Conservation (phyloP, 352 stramenopile species). For the Albugo candida region DNA sequence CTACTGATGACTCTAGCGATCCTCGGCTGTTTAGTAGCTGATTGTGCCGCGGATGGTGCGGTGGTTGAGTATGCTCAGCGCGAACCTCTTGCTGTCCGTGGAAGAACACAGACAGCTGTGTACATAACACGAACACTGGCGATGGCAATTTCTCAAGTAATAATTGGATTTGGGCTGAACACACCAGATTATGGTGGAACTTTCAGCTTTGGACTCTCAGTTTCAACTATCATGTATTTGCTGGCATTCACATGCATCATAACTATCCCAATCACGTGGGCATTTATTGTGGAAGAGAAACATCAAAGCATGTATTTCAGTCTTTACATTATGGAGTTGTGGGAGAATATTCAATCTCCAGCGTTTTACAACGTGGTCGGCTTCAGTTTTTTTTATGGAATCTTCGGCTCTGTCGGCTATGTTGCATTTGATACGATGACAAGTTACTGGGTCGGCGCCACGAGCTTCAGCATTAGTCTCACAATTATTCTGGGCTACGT, state of each 20-base stretch:
- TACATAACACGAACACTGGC: slow-evolving; percentile 23
- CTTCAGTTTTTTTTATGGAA: slow-evolving; percentile 18
- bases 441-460: slow-evolving; percentile 21
- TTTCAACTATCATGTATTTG: slow-evolving; percentile 22
- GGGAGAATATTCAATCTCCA: slow-evolving; percentile 23
- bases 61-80: slow-evolving; percentile 27
- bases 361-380: slow-evolving; percentile 31
- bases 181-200: slow-evolving; percentile 22
- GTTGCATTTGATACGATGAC: slow-evolving; percentile 20
- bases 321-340: slow-evolving; percentile 25
- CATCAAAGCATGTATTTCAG: slow-evolving; percentile 14
- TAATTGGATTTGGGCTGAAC: slow-evolving; percentile 30
- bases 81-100: slow-evolving; percentile 21
- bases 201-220: slow-evolving; percentile 24
- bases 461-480: slow-evolving; percentile 20
- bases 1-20: slow-evolving; percentile 22
- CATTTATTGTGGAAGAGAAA: slow-evolving; percentile 18
- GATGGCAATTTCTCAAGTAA: slow-evolving; percentile 16
- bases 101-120: slow-evolving; percentile 24
- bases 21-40: slow-evolving; percentile 25
- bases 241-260: slow-evolving; percentile 12
- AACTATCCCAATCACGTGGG: slow-evolving; percentile 21
- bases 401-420: slow-evolving; percentile 21
- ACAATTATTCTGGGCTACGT: slow-evolving; percentile 15
- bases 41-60: slow-evolving; percentile 27